phyloP scores from a whole-genome alignment of 1,139 yeast genomes.

The Taiozyma sp. region DNA sequence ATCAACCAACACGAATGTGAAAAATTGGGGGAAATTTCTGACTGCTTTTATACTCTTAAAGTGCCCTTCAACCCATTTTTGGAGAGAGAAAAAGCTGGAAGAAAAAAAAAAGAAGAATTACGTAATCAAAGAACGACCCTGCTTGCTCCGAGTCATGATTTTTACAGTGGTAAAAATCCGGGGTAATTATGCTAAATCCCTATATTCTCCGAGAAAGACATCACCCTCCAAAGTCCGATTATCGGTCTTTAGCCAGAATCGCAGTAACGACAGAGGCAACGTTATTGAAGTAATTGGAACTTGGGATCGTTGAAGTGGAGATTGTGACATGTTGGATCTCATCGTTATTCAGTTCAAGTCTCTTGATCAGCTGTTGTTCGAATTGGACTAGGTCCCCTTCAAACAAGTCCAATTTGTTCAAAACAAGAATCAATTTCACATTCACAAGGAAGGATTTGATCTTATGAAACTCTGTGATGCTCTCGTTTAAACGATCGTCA shows the following conservation, averaged over 20 bases:
- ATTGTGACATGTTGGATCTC: neutral
- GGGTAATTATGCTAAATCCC: neutral
- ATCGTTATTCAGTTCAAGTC: neutral
- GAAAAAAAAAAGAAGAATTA: neutral
- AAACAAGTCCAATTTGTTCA: conserved; percentile 56
- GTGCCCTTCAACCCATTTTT: neutral
- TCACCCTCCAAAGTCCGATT: neutral
- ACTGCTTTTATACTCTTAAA: neutral
- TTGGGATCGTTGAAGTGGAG: neutral
- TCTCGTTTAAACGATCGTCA: conserved; percentile 59
- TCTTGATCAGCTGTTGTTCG: neutral
- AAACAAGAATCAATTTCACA: conserved; percentile 52
- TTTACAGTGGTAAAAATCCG: neutral
- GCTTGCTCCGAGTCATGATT: neutral
- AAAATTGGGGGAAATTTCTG: neutral
- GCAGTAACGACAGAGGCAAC: neutral
- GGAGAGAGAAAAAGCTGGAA: neutral
- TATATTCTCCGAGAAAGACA: neutral
- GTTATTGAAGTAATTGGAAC: neutral
- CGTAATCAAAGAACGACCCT: neutral
- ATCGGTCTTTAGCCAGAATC: neutral
- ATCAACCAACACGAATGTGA: neutral
- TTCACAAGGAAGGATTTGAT: conserved; percentile 64
- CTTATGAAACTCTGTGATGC: conserved; percentile 54
- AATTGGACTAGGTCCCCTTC: conserved; percentile 14